Base-by-base conservation (phyloP, 768 basidiomycete species). In the Baorangia bicolor region DNA sequence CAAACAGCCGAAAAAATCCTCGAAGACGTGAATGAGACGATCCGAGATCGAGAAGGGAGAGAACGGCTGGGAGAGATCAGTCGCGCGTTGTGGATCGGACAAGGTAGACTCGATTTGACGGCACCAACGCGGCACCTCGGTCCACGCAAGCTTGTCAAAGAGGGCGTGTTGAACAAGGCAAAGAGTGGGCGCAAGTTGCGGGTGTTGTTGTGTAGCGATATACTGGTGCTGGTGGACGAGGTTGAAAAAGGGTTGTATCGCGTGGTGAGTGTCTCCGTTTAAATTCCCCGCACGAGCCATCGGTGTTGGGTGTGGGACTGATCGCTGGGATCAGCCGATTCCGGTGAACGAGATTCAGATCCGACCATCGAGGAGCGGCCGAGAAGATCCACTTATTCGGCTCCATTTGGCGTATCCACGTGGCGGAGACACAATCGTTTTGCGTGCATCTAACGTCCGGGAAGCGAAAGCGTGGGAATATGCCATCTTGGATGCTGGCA, bases 101-200 rank as follows among this genome's bases (percentile, higher is more conserved):
- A 92, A 73, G 92, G 87, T 6, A 86, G 88, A 18, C 82, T 97
- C 21, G 94, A 98, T 68, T 74, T 98, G n/a, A 94, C 92, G 0
- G 91, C 88, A 1, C 88, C 92, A 0, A 98, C 96, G 6, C 83
- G 91, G 0, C 79, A 86, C 56, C 85, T 95, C 77, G 96, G 94
- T 1, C 74, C 81, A n/a, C 79, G 96, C 18, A 81, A 77, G 62
- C 78, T 99, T 11, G 56, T 97, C 31, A 90, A 85, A 58, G 90
- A 98, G 66, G 94, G 94, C 0, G 56, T 77, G 3, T 68, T 97
- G 12, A 73, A 77, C 61, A 98, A 98, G 69, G 80, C 89, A 1
- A 94, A 91, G 74, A 94, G 92, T 56, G 87, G 91, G 4, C 77
- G 89, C 48, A 90, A 84, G 67, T 71, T 98, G 42, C 79, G 85